Base-by-base conservation (phyloP, 495 filamentous ascomycete species). In the Pyrenopolyporus hunteri region DNA sequence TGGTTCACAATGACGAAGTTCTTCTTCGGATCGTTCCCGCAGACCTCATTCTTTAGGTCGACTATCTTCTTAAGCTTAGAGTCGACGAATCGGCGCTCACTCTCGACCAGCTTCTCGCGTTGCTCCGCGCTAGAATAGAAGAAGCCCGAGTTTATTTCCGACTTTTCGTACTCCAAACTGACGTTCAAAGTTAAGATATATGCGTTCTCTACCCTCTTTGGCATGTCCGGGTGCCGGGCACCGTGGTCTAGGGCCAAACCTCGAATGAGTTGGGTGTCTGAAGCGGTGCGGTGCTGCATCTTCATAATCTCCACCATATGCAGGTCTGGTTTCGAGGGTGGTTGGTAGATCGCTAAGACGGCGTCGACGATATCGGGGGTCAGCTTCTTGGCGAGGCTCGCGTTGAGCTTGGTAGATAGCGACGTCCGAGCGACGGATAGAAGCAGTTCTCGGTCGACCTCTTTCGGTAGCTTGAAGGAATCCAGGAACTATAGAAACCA, bases 241-340 rank as follows among this genome's bases (percentile, higher is more conserved):
- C 94, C 94, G 74, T 99, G 94, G 59, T 99, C 94, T 54, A 99
- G 78, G 5, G 91, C 94, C 26, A 99, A 82, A 49, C 94, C 94
- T 59, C 88, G 85, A 70, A 99, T 96, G 35, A 99, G 85, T 68
- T 96, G 92, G 20, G 94, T 99, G 73, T 99, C 94, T 8, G 94
- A 89, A 40, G 94, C 93, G 31, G 89, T 90, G 53, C 93, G 91
- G 78, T 99, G 94, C 74, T 98, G 94, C 94, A 99, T 99, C 71
- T 95, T 97, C 95, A 98, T 98, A 64, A 99, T 97, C 76, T 99
- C 94, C 61, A 99, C 82, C 94, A 99, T 99, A 77, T 98, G 93
- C 59, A 99, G 76, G 74, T 99, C 94, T 39, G 94, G 94, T 78
- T 97, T 98, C 62, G 86, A 87, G 23, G 91, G 90, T 22, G 92